A percentile compares a stretch with the other conserved stretches of the same genome.
phyloP scores from a whole-genome alignment of 164 flowering plant species.

The Kingdonia uniflora region DNA sequence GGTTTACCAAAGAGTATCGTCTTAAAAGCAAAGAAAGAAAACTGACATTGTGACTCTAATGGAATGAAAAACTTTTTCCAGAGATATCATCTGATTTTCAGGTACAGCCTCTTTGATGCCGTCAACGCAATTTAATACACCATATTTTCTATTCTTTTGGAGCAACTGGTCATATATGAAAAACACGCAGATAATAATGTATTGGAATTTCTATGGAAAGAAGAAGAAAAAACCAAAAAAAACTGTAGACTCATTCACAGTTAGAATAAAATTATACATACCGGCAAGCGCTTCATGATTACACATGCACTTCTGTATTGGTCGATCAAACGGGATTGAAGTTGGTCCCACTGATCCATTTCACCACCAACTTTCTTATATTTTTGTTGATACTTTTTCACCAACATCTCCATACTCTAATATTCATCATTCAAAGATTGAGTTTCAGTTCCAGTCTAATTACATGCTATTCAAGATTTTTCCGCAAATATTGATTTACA shows the following conservation, averaged over 20 bases:
- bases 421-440: neutral
- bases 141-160: slow-evolving; percentile 40
- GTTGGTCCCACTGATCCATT: slow-evolving; percentile 59
- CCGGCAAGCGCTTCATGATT: slow-evolving; percentile 61
- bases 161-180: slow-evolving; percentile 31
- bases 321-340: slow-evolving; percentile 47
- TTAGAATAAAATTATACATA: slow-evolving; percentile 7
- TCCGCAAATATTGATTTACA: no score
- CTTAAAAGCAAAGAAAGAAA: neutral
- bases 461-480: no score
- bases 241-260: neutral
- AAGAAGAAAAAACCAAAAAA: neutral
- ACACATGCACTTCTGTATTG: slow-evolving; percentile 59
- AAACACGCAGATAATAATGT: slow-evolving; percentile 2
- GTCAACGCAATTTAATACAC: slow-evolving; percentile 27
- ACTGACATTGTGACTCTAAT: slow-evolving; percentile 59
- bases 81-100: slow-evolving; percentile 62
- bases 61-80: slow-evolving; percentile 37
- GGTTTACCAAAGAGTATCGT: neutral
- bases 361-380: slow-evolving; percentile 48
- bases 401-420: slow-evolving; percentile 35
- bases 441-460: no score
- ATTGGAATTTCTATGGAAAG: neutral
- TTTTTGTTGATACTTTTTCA: slow-evolving; percentile 60
- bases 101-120: slow-evolving; percentile 42